Conservation (phyloP, 371 early-diverging fungal species). For the Mortierella sp. region DNA sequence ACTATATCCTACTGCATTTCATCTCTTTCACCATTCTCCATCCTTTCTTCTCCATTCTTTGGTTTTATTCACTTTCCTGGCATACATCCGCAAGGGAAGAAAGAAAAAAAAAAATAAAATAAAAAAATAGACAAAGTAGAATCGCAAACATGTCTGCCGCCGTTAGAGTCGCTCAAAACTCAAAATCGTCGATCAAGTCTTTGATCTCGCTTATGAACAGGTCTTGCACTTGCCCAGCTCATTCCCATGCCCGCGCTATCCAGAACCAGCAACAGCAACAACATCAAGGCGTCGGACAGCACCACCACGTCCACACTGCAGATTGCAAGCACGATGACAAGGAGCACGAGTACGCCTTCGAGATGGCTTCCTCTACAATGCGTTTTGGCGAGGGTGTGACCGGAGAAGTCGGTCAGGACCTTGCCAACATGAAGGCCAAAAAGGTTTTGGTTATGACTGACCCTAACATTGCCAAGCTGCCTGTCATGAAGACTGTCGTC, state of each 20-base stretch:
- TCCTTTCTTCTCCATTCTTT: not conserved
- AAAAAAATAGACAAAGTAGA: conserved; percentile 9
- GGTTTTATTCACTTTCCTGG: not conserved
- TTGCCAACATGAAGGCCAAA: conserved; percentile 81
- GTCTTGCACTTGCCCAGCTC: conserved; percentile 56
- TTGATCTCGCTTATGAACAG: conserved; percentile 54
- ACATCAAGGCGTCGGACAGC: conserved; percentile 1
- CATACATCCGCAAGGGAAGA: too few species aligned
- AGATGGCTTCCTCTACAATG: conserved; percentile 92
- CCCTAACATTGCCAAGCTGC: conserved; percentile 80
- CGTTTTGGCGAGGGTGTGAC: conserved; percentile 91
- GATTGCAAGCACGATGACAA: conserved; percentile 18
- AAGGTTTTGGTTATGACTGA: conserved; percentile 92
- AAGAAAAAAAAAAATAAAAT: not conserved
- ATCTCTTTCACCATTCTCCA: not conserved
- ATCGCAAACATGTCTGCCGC: conserved; percentile 37
- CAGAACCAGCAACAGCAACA: conserved; percentile 16
- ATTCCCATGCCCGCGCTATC: conserved; percentile 36
- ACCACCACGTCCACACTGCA: conserved; percentile 36
- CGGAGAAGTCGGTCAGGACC: conserved; percentile 90
- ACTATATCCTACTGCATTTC: not conserved
- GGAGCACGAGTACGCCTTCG: conserved; percentile 81
- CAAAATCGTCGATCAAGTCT: conserved; percentile 47
- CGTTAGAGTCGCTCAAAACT: conserved; percentile 41
- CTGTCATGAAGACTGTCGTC: conserved; percentile 81